These are phyloP conservation scores for Kuraishia borneana DNA, from an alignment of 805 yeast genomes.

Conservation along the genomic window DNA sequence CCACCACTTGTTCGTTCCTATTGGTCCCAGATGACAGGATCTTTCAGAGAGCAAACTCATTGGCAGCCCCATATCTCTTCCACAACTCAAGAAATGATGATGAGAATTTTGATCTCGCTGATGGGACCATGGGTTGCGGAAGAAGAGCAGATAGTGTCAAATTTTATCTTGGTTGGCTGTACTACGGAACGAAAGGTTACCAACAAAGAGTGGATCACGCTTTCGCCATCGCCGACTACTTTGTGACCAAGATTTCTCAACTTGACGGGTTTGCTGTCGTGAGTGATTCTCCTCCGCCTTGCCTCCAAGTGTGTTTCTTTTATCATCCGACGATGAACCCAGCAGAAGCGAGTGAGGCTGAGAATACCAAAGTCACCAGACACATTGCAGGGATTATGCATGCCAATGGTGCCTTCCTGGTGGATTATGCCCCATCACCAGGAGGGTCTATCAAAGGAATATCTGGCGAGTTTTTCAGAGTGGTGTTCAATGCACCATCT, in stretches of 20 bases:
- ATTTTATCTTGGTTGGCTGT: conserved; percentile 71
- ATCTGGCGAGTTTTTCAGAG: conserved; percentile 74
- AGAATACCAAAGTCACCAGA: conserved; percentile 48
- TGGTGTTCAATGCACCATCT: conserved; percentile 68
- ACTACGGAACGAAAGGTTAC: conserved; percentile 64
- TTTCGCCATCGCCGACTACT: conserved; percentile 48
- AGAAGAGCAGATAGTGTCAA: conserved; percentile 76
- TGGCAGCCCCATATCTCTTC: conserved; percentile 73
- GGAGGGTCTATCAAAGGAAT: conserved; percentile 27
- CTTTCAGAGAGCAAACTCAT: conserved; percentile 64
- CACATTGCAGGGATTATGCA: conserved; percentile 51
- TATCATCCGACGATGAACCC: conserved; percentile 32
- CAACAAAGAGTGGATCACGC: conserved; percentile 64
- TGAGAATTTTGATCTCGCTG: conserved; percentile 63
- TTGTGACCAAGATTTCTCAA: conserved; percentile 30
- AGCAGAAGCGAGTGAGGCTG: conserved; percentile 11
- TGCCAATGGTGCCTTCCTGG: conserved; percentile 50
- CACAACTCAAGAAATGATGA: conserved; percentile 45
- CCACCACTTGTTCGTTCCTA: conserved; percentile 65
- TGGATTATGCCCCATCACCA: conserved; percentile 70
- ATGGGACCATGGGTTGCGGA: conserved; percentile 90
- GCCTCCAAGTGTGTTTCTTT: conserved; percentile 78
- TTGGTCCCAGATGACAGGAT: conserved; percentile 55
- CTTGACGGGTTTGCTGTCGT: conserved; percentile 42
- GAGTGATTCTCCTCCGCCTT: conserved; percentile 52